Base-by-base conservation (phyloP, 2,329 filamentous ascomycete genomes). In the Ceratocystis smalleyi region DNA sequence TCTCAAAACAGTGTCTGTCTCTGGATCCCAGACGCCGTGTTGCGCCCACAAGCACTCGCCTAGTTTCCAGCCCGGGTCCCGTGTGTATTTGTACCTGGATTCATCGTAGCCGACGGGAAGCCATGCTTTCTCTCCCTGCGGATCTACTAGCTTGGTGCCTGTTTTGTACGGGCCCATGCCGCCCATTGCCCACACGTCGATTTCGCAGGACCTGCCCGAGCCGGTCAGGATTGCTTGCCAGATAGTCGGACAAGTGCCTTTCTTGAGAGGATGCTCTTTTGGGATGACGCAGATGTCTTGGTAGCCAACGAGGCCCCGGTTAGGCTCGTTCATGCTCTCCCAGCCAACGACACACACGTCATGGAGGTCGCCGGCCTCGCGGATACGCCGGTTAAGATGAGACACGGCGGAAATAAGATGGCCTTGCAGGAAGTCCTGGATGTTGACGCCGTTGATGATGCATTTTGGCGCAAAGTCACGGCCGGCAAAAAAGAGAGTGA, bases 31-130 rank as follows among this genome's bases (percentile, higher is more conserved):
- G 5, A 99, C 84, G 1, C 91, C 92, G 73, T 99, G 91, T 71
- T 96, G 92, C 2, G 94, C 92, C 94, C 94, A 99, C 49, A 99
- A 74, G 71, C 94, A 97, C 74, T 95, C 84, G n/a, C 94, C 94
- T 19, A 99, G 77, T 73, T 86, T 91, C 94, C 94, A 99, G 6
- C 80, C 86, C 0, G 88, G 81, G 71, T 95, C 89, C 68, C 94
- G 83, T 72, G 88, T 91, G 85, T 89, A 99, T 43, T 89, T 89
- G 73, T 99, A 99, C 68, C 84, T 83, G 12, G 83, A 85, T 19
- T 67, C 65, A 69, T 99, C 94, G 72, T 92, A 90, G 66, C 84
- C 85, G n/a, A 77, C 77, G 1, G 89, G 84, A 27, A 99, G 75
- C 94, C 94, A 99, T 0, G 88, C 89, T 27, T 78, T 82, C 69